Evolutionary conservation across 306 rosid genomes (phyloP).

Genomic region (Lagenaria siceraria): DNA sequence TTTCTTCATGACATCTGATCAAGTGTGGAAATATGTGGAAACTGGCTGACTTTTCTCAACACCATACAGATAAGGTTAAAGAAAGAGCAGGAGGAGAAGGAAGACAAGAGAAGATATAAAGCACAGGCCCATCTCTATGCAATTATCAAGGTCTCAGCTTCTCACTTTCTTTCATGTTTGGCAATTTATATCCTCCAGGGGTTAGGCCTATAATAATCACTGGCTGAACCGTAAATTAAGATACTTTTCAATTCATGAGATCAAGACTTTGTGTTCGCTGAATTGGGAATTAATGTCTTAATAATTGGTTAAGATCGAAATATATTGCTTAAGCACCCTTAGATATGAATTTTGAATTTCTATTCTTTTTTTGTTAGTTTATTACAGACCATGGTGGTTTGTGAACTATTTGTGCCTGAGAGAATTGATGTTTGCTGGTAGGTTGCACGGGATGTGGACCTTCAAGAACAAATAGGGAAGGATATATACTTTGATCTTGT

Average conservation of each 20-base stretch:
- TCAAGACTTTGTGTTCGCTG: neutral
- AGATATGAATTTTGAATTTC: neutral
- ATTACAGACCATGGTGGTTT: neutral
- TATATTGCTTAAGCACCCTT: neutral
- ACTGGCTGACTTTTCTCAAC: conserved; percentile 4
- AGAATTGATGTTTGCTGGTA: conserved; percentile 16
- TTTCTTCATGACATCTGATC: neutral
- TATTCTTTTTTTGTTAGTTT: neutral
- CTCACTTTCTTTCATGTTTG: neutral
- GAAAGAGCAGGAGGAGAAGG: conserved; percentile 86
- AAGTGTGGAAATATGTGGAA: conserved; percentile 2
- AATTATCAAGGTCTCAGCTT: conserved; percentile 49
- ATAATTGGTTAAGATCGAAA: neutral
- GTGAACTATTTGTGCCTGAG: neutral
- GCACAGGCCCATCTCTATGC: conserved; percentile 87
- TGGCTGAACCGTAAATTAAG: neutral
- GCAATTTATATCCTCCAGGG: neutral
- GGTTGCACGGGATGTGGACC: conserved; percentile 86
- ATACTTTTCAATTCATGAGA: neutral
- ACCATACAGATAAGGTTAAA: conserved; percentile 57
- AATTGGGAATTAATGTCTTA: neutral
- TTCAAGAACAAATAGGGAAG: conserved; percentile 66
- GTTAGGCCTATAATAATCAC: neutral
- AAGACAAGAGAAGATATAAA: conserved; percentile 71
- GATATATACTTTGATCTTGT: conserved; percentile 82